Evolutionary conservation across 805 yeast species (phyloP).

Genomic region (Candida hispaniensis): DNA sequence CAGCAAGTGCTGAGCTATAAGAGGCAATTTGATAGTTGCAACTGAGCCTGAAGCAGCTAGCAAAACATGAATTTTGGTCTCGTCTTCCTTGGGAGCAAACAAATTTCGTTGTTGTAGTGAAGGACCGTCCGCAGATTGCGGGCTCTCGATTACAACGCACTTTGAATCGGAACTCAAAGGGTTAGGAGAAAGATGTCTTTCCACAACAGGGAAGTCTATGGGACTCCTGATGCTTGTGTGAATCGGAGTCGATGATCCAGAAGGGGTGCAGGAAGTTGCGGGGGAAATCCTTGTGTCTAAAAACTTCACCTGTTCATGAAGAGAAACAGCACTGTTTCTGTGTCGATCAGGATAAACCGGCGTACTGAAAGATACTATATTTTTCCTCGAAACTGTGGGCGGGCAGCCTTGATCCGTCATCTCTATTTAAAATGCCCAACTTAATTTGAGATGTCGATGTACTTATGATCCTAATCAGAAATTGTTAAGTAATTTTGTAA

Average conservation of each 20-base stretch:
- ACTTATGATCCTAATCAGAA: no score
- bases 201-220: not conserved
- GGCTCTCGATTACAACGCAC: not conserved
- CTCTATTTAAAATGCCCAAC: no score
- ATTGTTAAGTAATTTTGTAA: no score
- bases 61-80: slow-evolving; percentile 62
- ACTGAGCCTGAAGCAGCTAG: slow-evolving; percentile 94
- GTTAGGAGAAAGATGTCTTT: not conserved
- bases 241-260: slow-evolving; percentile 7
- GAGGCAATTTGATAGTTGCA: slow-evolving; percentile 87
- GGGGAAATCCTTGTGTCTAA: slow-evolving; percentile 6
- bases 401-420: no score
- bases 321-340: slow-evolving; percentile 11
- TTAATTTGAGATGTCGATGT: no score
- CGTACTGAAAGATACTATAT: slow-evolving; percentile 8
- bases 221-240: slow-evolving; percentile 2
- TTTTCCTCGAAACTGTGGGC: slow-evolving; percentile 9
- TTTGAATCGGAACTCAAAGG: not conserved
- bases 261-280: slow-evolving; percentile 3
- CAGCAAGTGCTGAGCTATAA: slow-evolving; percentile 76
- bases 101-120: not conserved
- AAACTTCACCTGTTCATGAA: slow-evolving; percentile 8
- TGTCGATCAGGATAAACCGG: slow-evolving; percentile 14
- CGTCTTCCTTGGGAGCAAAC: slow-evolving; percentile 11
- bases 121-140: not conserved